Evolutionary conservation across 768 basidiomycete genomes (phyloP), one percentile per base, ranked within the genome.

Genomic region (Lactarius vividus): DNA sequence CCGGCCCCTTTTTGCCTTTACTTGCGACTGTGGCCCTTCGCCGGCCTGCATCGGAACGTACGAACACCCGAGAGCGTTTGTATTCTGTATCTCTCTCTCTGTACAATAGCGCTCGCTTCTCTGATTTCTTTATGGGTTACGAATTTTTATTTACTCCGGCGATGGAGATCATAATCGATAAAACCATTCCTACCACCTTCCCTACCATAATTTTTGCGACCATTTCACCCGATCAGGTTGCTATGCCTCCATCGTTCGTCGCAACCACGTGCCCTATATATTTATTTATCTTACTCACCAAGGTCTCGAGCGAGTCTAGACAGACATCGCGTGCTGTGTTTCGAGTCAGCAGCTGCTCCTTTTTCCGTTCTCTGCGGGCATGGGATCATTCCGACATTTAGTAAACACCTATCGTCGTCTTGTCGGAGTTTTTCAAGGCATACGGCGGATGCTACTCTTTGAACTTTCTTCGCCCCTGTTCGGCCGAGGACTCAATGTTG

Each of bases 171-270:
- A 29, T 16, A 53, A 66, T 66, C 65, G 65, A 66, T 66, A 49
- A 66, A 54, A 42, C 44, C 28, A 23, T 46, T 40, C 28, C 28
- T 4, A 39, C 9, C 23, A 37, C 28, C 49, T 35, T 49, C 11
- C 29, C 54, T 56, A 35, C 29, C 42, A 31, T 49, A 40, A 53
- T 40, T 61, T 66, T 60, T 61, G 49, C 61, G 40, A 59, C 56
- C 49, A 37, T 59, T 59, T 62, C 46, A 44, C 65, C 62, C 61
- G 65, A 66, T 66, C 65, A 5, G 61, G 66, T 67, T 67, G 66
- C 66, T 6, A 67, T 59, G 66, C 66, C 29, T 28, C 49, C 18
- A n/a, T 52, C 57, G 26, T 49, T 60, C 31, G 33, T 65, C 59
- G 40, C 44, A 16, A 57, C 65, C 61, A 58, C 61, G 57, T 63